Evolutionary conservation across 176 grass and related monocot species (phyloP), one percentile per base, ranked within the genome.

Genomic region (Oryza meridionalis): DNA sequence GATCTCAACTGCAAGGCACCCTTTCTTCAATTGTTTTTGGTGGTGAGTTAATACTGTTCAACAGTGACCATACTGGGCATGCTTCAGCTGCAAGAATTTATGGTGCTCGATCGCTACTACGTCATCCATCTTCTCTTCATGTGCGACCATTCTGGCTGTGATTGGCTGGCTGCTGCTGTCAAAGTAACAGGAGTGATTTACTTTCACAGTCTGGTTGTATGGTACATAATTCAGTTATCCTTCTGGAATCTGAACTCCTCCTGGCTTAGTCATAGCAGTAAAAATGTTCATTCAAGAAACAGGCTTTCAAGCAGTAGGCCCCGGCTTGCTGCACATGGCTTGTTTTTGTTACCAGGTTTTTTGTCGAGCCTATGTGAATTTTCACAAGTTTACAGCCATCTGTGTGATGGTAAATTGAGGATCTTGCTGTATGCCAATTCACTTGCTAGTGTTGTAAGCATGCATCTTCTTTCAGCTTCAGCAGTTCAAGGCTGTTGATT

Each of bases 41-140:
- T 58, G 68, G 32, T 26, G 69, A 61, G 51, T 81, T 46, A 71
- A 72, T 53, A 42, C 42, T 43, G 9, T 43, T 10, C 50, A 27
- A 49, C 58, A 62, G 58, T 62, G 58, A 19, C 58, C 19, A 51
- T n/a, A 17, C 63, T 69, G 73, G 65, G 61, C 37, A 49, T 64
- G 43, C 21, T 61, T 51, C 10, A n/a, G 40, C 53, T 82, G 78
- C 44, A 59, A 16, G 71, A 89, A 85, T 81, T 89, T 82, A 85
- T 81, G 51, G 88, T 12, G 78, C 50, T 31, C 51, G 25, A 64
- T 46, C 51, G 25, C 70, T 46, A 75, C 70, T 37, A 75, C 82
- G 22, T n/a, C 35, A 37, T 37, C 74, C 29, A 44, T 76, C n/a
- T 27, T 17, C 68, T 80, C 69, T 80, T 86, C 84, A 86, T 38